Percentiles rank a stretch among this genome's conserved stretches.
phyloP scores from a whole-genome alignment of 352 stramenopile species.

The Pythium sp. region DNA sequence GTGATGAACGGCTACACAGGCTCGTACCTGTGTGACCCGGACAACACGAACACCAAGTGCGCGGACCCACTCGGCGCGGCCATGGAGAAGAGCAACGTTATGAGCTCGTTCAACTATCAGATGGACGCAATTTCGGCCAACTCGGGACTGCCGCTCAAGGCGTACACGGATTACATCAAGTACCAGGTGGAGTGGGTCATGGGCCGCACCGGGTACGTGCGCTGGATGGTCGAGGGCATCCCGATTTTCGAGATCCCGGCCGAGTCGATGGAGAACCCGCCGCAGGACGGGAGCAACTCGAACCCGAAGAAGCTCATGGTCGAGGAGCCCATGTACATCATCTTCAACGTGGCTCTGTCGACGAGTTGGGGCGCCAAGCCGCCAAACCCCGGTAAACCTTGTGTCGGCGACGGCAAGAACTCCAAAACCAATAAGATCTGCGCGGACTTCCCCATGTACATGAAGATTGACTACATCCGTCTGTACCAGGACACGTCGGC shows the following conservation, averaged over 20 bases:
- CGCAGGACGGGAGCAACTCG: constrained; percentile 36
- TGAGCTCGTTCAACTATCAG: constrained; percentile 61
- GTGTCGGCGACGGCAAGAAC: constrained; percentile 25
- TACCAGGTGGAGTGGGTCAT: constrained; percentile 78
- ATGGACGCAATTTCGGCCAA: constrained; percentile 76
- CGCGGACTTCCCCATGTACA: constrained; percentile 43
- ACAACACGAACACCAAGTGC: constrained; percentile 50
- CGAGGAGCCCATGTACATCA: constrained; percentile 51
- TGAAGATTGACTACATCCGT: constrained; percentile 86
- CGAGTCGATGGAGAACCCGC: constrained; percentile 40
- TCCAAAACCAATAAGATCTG: constrained; percentile 35
- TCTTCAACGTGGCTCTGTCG: constrained; percentile 55
- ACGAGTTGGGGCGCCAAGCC: constrained; percentile 33
- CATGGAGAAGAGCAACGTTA: constrained; percentile 42
- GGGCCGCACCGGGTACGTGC: constrained; percentile 52
- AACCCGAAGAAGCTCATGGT: constrained; percentile 63
- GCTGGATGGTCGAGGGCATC: constrained; percentile 66
- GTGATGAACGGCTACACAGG: constrained; percentile 64
- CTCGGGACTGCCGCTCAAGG: constrained; percentile 56
- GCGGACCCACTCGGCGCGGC: constrained; percentile 26
- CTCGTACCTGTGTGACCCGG: constrained; percentile 58
- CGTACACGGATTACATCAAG: constrained; percentile 54
- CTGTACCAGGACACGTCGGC: constrained; percentile 65
- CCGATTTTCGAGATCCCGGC: constrained; percentile 86
- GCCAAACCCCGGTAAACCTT: constrained; percentile 35